Evolutionary conservation across 345 rosid genomes (phyloP).

Genomic region (Bruguiera gymnorhiza): DNA sequence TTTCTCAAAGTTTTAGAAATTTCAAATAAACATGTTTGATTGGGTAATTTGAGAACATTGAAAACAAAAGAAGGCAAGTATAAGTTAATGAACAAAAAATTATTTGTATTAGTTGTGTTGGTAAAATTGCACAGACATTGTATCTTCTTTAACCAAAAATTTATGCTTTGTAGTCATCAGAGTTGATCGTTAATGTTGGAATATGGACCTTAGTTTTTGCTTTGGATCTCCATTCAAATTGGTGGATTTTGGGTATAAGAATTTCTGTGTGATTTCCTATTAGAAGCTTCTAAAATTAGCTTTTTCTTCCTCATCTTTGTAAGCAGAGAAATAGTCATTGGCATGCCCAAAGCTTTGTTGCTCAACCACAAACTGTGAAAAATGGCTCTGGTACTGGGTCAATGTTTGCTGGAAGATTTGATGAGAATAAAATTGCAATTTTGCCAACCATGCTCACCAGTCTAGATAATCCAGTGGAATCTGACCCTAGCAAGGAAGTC

Average conservation of each 20-base stretch:
- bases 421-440: slow-evolving; percentile 46
- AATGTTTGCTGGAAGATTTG: slow-evolving; percentile 59
- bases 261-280: neutral
- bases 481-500: slow-evolving; percentile 51
- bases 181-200: neutral
- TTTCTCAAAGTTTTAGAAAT: no score
- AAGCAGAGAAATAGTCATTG: slow-evolving; percentile 88
- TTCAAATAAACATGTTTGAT: no score
- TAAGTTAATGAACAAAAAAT: no score
- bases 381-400: slow-evolving; percentile 71
- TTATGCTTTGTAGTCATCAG: neutral
- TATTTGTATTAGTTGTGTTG: no score
- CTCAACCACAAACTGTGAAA: slow-evolving; percentile 58
- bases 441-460: slow-evolving; percentile 40
- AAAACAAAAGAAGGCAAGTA: no score
- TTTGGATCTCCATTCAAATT: no score
- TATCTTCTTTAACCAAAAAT: neutral
- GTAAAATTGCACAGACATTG: no score
- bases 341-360: slow-evolving; percentile 62
- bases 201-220: neutral
- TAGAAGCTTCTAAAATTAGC: neutral
- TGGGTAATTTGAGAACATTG: no score
- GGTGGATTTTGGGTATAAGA: no score
- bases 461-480: slow-evolving; percentile 44
- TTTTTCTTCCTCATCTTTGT: neutral